Evolutionary conservation across 345 rosid genomes (phyloP).

Genomic region (Triadica sebifera): DNA sequence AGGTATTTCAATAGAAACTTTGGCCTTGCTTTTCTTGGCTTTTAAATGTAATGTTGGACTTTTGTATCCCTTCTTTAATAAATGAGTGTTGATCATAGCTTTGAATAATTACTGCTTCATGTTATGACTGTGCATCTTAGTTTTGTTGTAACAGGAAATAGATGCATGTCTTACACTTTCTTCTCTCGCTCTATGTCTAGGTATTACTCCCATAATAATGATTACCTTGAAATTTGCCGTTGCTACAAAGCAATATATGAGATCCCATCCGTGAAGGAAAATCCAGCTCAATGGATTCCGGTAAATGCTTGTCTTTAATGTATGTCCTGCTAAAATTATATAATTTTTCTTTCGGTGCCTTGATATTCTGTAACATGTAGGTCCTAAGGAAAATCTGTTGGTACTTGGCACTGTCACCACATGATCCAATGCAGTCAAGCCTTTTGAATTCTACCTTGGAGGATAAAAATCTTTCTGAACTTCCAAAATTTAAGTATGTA

Average conservation of each 20-base stretch:
- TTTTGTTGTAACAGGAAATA: not conserved
- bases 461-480: slow-evolving; percentile 74
- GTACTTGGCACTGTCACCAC: slow-evolving; percentile 72
- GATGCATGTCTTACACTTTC: not conserved
- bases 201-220: slow-evolving; percentile 78
- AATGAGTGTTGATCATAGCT: no score
- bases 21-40: not conserved
- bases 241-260: slow-evolving; percentile 93
- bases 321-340: not conserved
- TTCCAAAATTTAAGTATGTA: slow-evolving; percentile 72
- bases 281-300: slow-evolving; percentile 71
- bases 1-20: not conserved
- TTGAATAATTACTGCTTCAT: slow-evolving; percentile 1
- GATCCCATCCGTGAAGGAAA: slow-evolving; percentile 80
- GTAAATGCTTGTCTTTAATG: slow-evolving; percentile 35
- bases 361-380: slow-evolving; percentile 26
- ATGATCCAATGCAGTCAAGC: slow-evolving; percentile 81
- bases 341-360: not conserved
- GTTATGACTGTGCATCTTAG: not conserved
- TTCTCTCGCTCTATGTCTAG: slow-evolving; percentile 32
- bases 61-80: not conserved
- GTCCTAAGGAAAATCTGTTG: slow-evolving; percentile 81
- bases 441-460: slow-evolving; percentile 74
- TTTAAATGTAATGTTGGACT: not conserved
- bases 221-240: slow-evolving; percentile 85